Percentiles rank a stretch among this genome's conserved stretches.
Conservation (phyloP, 2,329 filamentous ascomycete species). For the Aspergillus sp. region DNA sequence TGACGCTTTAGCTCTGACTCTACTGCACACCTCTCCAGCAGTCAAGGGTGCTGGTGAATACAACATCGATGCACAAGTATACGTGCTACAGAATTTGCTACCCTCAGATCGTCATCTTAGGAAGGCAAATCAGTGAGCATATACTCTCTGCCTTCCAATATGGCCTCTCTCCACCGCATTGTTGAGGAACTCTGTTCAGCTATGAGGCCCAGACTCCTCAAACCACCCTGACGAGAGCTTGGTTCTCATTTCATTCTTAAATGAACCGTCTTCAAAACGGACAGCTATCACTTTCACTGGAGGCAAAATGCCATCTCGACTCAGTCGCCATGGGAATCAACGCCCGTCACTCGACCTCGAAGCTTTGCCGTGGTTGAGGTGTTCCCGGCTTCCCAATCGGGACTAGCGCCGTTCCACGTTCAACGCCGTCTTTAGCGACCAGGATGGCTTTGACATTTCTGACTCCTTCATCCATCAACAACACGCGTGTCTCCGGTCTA, state of each 20-base stretch:
- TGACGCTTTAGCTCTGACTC: slow-evolving; percentile 10
- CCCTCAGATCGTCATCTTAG: no score
- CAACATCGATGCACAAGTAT: neutral
- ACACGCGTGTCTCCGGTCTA: slow-evolving; percentile 32
- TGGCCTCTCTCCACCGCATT: neutral
- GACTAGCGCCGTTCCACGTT: slow-evolving; percentile 32
- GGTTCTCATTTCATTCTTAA: neutral
- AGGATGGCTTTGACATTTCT: slow-evolving; percentile 37
- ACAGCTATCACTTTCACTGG: no score
- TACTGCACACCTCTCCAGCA: slow-evolving; percentile 11
- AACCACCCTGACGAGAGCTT: neutral
- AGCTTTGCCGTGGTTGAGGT: slow-evolving; percentile 13
- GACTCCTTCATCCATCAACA: slow-evolving; percentile 44
- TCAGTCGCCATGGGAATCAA: neutral
- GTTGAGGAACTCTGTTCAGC: slow-evolving; percentile 10
- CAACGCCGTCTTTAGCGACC: slow-evolving; percentile 35
- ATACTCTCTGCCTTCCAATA: neutral
- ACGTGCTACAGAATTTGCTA: no score
- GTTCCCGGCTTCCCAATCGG: slow-evolving; percentile 27
- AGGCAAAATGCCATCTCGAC: neutral
- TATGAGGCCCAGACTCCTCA: neutral
- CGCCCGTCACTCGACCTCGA: slow-evolving; percentile 4
- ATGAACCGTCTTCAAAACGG: no score
- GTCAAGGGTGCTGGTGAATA: slow-evolving; percentile 7
- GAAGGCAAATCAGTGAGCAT: no score